Evolutionary conservation across 371 early-diverging fungal genomes (phyloP), one percentile per base, ranked within the genome.

Genomic region (Apophysomyces sp.): DNA sequence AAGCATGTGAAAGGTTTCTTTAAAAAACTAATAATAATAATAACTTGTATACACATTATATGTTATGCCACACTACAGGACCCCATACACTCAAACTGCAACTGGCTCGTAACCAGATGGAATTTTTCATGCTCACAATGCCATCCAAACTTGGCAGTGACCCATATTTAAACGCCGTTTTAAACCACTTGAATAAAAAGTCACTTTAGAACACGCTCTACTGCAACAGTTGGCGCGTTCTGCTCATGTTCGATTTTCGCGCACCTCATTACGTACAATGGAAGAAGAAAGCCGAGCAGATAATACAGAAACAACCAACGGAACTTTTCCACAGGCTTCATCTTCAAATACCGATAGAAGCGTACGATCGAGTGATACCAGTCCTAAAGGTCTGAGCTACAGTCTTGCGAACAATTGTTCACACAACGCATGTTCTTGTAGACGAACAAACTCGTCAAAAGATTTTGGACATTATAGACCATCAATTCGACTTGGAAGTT

Each of bases 401-500:
- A 44, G 4, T 0, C 3, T 21, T 44, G 9, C 8, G 49, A n/a
- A 44, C 21, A 21, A 16, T 9, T 32, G 41, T 28, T 15, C 36
- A 28, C 52, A 58, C 21, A 44, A n/a, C n/a, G n/a, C n/a, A n/a
- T n/a, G n/a, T 44, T 44, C 21, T 16, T 21, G 30, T 65, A 84
- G 79, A 81, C 65, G 77, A 75, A 30, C 69, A 66, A 26, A 86
- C 82, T 60, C 70, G 74, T 58, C 70, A 79, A 62, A 86, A 80
- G 60, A 76, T 87, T 24, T 57, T 63, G 34, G 80, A 80, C 53
- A 84, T 88, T 41, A 84, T 91, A 31, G 76, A 83, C 57, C 86
- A 85, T 34, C 91, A 92, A 67, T 88, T 92, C 60, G 90, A 92
- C 69, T 71, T 88, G 15, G 92, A 90, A 68, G 80, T 90, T 40